Percentiles rank a stretch among this genome's conserved stretches.
Evolutionary conservation across 2,329 filamentous ascomycete species (phyloP).

Genomic region (Aspergillus quadrilineatus): DNA sequence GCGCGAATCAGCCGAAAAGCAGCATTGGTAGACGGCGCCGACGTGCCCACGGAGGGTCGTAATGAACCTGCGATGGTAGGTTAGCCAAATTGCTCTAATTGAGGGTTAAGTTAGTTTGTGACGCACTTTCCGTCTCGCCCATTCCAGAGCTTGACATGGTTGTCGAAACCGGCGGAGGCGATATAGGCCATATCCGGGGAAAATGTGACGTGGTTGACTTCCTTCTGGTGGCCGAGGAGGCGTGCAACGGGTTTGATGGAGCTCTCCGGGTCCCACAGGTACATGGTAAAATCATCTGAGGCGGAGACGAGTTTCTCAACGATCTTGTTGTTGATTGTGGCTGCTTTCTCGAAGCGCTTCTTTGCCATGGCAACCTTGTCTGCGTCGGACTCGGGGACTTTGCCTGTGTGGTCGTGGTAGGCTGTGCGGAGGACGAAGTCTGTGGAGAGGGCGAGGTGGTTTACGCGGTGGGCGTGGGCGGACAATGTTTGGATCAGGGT

Average conservation of each 20-base stretch:
- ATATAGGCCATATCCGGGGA: slow-evolving; percentile 86
- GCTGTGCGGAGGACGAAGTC: slow-evolving; percentile 84
- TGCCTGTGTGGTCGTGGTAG: slow-evolving; percentile 79
- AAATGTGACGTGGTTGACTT: slow-evolving; percentile 93
- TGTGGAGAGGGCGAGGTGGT: slow-evolving; percentile 88
- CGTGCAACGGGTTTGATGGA: slow-evolving; percentile 83
- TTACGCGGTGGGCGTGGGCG: slow-evolving; percentile 90
- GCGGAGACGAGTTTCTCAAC: slow-evolving; percentile 85
- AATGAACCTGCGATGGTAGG: slow-evolving; percentile 62
- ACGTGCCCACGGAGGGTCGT: slow-evolving; percentile 86
- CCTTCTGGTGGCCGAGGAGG: slow-evolving; percentile 91
- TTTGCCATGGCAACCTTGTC: slow-evolving; percentile 73
- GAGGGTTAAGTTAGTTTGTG: not conserved
- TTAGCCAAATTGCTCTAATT: not conserved
- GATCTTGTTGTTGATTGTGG: slow-evolving; percentile 70
- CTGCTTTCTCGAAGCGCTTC: slow-evolving; percentile 81
- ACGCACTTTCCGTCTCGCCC: slow-evolving; percentile 63
- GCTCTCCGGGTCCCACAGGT: slow-evolving; percentile 81
- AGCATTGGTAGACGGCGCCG: slow-evolving; percentile 86
- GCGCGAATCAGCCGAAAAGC: slow-evolving; percentile 90
- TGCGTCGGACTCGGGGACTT: slow-evolving; percentile 66
- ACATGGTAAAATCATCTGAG: slow-evolving; percentile 95
- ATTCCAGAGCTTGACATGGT: slow-evolving; percentile 91
- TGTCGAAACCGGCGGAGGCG: slow-evolving; percentile 88
- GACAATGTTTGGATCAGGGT: slow-evolving; percentile 76